Base-by-base conservation (phyloP, 768 basidiomycete genomes). In the Terana coerulea region DNA sequence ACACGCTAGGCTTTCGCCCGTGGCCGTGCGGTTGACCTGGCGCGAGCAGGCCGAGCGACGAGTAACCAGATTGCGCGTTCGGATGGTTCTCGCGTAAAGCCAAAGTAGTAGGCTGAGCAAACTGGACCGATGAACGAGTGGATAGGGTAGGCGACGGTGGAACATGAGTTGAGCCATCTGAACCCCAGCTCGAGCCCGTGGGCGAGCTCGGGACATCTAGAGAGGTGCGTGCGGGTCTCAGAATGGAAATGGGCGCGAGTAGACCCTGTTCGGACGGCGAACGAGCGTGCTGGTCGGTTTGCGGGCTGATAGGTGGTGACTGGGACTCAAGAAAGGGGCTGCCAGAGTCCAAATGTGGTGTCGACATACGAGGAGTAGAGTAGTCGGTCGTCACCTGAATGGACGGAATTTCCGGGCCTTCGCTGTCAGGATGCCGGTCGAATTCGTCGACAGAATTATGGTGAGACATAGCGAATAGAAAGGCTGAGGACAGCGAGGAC, bases 111-210 rank as follows among this genome's bases (percentile, higher is more conserved):
- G 35, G 41, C 12, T 25, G 47, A 28, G 62, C 66, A 53, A 85
- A 89, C 29, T 82, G 78, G 0, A 79, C 75, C 0, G 80, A 80
- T 2, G 85, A 86, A 14, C 73, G 75, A 2, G 74, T 78, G 0
- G 90, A 88, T 9, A 88, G 73, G 0, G 89, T 90, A 1, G 89
- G 90, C 0, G 89, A 91, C 0, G 89, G 88, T 0, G 89, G 89
- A 67, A 75, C 21, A 70, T 69, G 40, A 28, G 36, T 61, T 31
- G 24, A 31, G 39, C 77, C 76, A n/a, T 75, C 74, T 6, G 71
- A 70, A 1, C 73, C 65, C 3, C 56, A 59, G 30, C 59, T 59
- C 0, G 65, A 65, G 53, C 37, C 15, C 47, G 61, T 17, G 51
- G 57, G 54, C 49, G 54, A 17, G 39, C 36, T 11, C 25, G 52